Conservation (phyloP, 805 yeast species). For the Lipomyces yamanashiensis region DNA sequence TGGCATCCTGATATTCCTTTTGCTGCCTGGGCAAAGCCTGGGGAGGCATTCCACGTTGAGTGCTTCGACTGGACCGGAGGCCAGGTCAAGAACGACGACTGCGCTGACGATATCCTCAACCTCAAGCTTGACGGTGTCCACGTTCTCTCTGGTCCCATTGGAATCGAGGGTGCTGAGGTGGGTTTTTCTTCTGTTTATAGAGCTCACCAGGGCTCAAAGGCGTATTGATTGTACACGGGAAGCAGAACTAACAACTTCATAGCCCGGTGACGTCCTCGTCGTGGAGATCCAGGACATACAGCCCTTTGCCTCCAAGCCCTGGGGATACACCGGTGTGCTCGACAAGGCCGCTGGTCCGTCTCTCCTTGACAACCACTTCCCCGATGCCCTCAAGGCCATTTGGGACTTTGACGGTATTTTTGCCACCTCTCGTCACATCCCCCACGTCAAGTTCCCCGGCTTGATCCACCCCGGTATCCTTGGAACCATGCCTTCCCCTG, state of each 20-base stretch:
- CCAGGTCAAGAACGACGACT: slow-evolving; percentile 54
- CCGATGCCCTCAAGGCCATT: slow-evolving; percentile 57
- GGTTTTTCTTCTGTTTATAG: background rate
- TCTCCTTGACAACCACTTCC: slow-evolving; percentile 55
- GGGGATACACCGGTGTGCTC: slow-evolving; percentile 60
- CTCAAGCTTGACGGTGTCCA: slow-evolving; percentile 55
- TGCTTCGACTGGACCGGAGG: slow-evolving; percentile 63
- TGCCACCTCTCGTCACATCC: slow-evolving; percentile 56
- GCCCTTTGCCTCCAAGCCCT: slow-evolving; percentile 57
- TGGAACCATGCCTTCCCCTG: slow-evolving; percentile 55
- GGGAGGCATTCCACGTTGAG: slow-evolving; percentile 54
- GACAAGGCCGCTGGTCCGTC: slow-evolving; percentile 58
- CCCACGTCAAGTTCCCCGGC: slow-evolving; percentile 57
- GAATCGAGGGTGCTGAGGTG: slow-evolving; percentile 50
- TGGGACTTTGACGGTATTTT: slow-evolving; percentile 59
- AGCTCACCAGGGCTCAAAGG: background rate
- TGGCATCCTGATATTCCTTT: slow-evolving; percentile 61
- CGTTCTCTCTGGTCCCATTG: slow-evolving; percentile 56
- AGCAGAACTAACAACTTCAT: background rate
- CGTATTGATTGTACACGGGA: background rate
- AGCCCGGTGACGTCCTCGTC: slow-evolving; percentile 55
- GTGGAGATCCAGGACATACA: slow-evolving; percentile 59
- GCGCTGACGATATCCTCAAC: slow-evolving; percentile 54
- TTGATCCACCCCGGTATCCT: slow-evolving; percentile 58
- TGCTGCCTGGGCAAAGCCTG: slow-evolving; percentile 47